Evolutionary conservation across 169 alveolate genomes (phyloP), one percentile per base, ranked within the genome.

Genomic region (Besnoitia besnoiti): DNA sequence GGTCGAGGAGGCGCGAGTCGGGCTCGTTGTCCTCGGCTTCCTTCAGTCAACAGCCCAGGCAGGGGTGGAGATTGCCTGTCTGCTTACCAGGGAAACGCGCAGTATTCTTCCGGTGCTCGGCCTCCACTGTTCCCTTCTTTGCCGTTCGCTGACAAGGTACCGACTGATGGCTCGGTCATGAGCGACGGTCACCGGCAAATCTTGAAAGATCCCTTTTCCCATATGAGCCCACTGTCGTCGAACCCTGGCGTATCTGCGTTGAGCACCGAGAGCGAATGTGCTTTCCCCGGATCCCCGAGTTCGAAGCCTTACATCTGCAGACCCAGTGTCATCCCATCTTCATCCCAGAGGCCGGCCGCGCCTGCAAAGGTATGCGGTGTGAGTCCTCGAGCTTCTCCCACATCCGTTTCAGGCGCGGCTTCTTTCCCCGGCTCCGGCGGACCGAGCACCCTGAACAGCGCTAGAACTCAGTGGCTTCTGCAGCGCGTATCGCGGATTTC

Each of bases 401-500:
- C 79, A 62, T 33, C 84, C 24, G 5, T 44, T 27, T 33, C 84
- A 39, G 84, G 84, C 0, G 19, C 46, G 33, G 5, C 46, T 33
- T 12, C 84, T 24, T 73, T 73, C 84, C 84, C 84, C 5, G 84
- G 84, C 4, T 73, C 84, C 42, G 84, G 84, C 33, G 84, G 84
- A 4, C 5, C 84, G 37, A 77, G 87, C 40, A 35, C 47, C 16
- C 87, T 42, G 14, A 77, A 77, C 87, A 77, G 87, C 50, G 77
- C 55, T 42, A 50, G 91, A 59, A 49, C 77, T n/a, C 91, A 85
- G 90, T 84, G 90, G 90, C 90, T 84, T 33, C 75, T 84, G 0
- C 67, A 84, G 40, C 67, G 90, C 19, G 91, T 85, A 30, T n/a
- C 91, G 10, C 77, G 91, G 24, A 49, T 49, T 35, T 85, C 91